phyloP scores from a whole-genome alignment of 441 rosid species.

The Gossypium trilobum region DNA sequence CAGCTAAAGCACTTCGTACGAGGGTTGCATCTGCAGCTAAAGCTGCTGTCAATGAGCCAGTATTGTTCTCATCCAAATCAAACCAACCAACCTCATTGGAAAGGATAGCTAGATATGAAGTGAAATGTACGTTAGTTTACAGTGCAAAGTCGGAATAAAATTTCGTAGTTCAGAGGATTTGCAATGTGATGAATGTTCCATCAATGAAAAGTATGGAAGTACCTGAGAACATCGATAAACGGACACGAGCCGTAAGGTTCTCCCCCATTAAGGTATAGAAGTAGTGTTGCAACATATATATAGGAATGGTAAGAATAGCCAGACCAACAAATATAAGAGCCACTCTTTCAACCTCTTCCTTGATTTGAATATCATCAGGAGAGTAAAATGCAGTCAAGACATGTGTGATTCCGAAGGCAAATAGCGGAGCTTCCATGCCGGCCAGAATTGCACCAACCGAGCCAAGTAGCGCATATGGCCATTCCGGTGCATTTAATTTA shows the following conservation, averaged over 20 bases:
- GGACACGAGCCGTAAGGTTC: slow-evolving; percentile 64
- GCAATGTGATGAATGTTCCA: background rate
- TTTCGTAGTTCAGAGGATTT: background rate
- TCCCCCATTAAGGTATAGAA: slow-evolving; percentile 76
- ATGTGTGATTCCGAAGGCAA: slow-evolving; percentile 63
- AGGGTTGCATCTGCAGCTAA: slow-evolving; percentile 68
- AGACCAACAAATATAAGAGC: slow-evolving; percentile 39
- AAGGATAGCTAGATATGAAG: slow-evolving; percentile 48
- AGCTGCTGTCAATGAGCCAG: slow-evolving; percentile 2
- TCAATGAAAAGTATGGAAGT: slow-evolving; percentile 2
- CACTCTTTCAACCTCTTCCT: slow-evolving; percentile 35
- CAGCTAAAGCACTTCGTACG: slow-evolving; percentile 51
- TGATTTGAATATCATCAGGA: slow-evolving; percentile 31
- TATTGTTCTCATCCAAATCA: slow-evolving; percentile 9
- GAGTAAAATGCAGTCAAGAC: slow-evolving; percentile 56
- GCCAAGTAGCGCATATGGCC: slow-evolving; percentile 78
- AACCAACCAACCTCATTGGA: slow-evolving; percentile 23
- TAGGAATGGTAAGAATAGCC: slow-evolving; percentile 49
- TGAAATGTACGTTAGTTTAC: background rate
- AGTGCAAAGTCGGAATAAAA: background rate
- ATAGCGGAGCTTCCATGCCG: slow-evolving; percentile 41
- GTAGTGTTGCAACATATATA: slow-evolving; percentile 58
- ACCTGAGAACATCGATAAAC: slow-evolving; percentile 70
- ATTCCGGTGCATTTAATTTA: slow-evolving; percentile 65
- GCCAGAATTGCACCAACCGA: slow-evolving; percentile 56